Evolutionary conservation across 768 basidiomycete genomes (phyloP), one percentile per base, ranked within the genome.

Genomic region (Tulasnella sp.): DNA sequence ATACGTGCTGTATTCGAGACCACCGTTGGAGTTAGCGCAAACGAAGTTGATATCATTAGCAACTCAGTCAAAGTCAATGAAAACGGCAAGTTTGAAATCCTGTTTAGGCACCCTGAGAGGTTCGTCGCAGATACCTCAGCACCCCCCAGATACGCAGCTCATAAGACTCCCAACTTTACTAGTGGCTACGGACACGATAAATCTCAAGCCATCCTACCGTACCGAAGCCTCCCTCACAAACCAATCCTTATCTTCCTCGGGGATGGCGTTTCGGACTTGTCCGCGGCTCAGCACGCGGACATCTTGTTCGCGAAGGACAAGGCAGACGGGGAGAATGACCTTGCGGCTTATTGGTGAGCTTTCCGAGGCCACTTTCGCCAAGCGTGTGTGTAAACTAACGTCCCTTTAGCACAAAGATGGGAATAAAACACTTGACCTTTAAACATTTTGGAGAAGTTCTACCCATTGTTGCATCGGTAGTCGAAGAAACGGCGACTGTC

Each of bases 171-270:
- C 25, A 9, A 25, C 39, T 11, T 45, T 36, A 14, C 34, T 40
- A 94, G 94, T 80, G 89, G 88, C 0, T 98, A 88, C 80, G 97
- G 97, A 0, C 97, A 99, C 82, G 97, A 99, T 84, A 99, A 99
- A 84, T 94, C 93, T 8, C 91, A 91, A 79, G 94, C 97, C 2
- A 98, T 99, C 79, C 85, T 96, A 40, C 96, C 94, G 0, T 99
- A 98, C 84, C 86, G 90, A n/a, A 84, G 86, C 54, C 86, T 96
- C 58, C 79, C 85, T 7, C 82, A 88, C 68, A 89, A 90, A 5
- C 97, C 97, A 2, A 90, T 88, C 1, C 85, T 97, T 12, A 97
- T 99, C 84, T 99, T 97, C 88, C 96, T 97, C 79, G 97, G 97
- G 0, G 97, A 99, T 82, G 97, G 97, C 40, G 97, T 97, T 71